Percentiles rank a stretch among this genome's conserved stretches.
These are phyloP conservation scores for Vigna radiata DNA, from an alignment of 306 rosid genomes.

Conservation along the genomic window DNA sequence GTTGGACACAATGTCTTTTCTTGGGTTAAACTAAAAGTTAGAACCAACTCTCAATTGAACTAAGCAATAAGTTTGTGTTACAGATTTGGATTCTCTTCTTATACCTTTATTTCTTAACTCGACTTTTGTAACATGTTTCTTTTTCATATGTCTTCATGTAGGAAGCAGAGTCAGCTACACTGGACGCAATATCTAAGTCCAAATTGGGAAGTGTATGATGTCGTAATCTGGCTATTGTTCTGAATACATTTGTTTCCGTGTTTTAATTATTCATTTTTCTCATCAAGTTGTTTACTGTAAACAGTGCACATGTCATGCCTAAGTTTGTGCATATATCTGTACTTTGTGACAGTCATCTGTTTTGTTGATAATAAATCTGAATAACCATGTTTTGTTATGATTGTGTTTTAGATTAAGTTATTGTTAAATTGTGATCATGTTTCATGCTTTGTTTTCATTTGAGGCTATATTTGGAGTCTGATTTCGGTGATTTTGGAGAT, in stretches of 20 bases:
- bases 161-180: conserved; percentile 95
- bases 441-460: conserved; percentile 10
- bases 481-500: conserved; percentile 26
- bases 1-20: neutral
- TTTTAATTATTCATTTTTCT: conserved; percentile 3
- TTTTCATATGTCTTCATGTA: conserved; percentile 44
- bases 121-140: conserved; percentile 2
- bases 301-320: conserved; percentile 4
- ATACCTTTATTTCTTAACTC: conserved; percentile 16
- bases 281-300: conserved; percentile 12
- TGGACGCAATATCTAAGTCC: conserved; percentile 94
- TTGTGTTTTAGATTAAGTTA: neutral
- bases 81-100: conserved; percentile 1
- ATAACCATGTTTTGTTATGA: neutral
- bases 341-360: neutral
- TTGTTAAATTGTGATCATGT: conserved; percentile 6
- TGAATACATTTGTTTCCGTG: conserved; percentile 32
- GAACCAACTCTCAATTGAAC: conserved; percentile 6
- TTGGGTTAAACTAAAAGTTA: neutral
- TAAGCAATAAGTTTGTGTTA: conserved; percentile 1
- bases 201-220: conserved; percentile 82
- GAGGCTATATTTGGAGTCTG: conserved; percentile 16
- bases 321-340: neutral
- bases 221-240: conserved; percentile 37
- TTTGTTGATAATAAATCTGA: conserved; percentile 7